Evolutionary conservation across 2,329 filamentous ascomycete species (phyloP).

Genomic region (Orbilia javanica): DNA sequence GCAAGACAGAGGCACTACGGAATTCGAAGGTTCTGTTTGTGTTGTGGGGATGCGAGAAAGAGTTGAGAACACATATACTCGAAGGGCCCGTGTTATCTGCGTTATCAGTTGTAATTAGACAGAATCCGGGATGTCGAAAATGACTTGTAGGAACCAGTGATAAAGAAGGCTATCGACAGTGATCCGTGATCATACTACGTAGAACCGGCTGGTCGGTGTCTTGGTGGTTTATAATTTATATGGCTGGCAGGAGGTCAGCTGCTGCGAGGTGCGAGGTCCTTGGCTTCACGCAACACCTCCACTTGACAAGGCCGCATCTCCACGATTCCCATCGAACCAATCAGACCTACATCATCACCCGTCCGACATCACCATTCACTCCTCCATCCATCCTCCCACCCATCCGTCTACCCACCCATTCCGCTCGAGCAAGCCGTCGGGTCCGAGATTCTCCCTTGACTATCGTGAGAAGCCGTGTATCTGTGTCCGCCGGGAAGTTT

Average conservation of each 20-base stretch:
- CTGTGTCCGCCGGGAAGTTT: conserved; percentile 5
- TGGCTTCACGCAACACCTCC: conserved; percentile 22
- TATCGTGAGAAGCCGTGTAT: conserved; percentile 13
- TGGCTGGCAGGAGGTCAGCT: background rate
- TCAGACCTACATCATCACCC: conserved; percentile 26
- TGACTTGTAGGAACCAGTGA: too few relatives aligned
- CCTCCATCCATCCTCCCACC: background rate
- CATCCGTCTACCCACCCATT: background rate
- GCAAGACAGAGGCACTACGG: background rate
- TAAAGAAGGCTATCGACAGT: too few relatives aligned
- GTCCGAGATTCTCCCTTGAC: conserved; percentile 22
- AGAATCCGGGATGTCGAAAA: too few relatives aligned
- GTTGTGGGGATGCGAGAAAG: too few relatives aligned
- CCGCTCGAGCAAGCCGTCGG: conserved; percentile 22
- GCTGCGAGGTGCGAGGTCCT: too few relatives aligned
- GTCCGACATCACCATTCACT: background rate
- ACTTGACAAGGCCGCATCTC: conserved; percentile 16
- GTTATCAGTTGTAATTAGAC: too few relatives aligned
- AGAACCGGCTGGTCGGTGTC: too few relatives aligned
- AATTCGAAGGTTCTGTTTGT: background rate
- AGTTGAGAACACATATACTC: background rate
- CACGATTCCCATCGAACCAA: conserved; percentile 17
- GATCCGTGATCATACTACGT: too few relatives aligned
- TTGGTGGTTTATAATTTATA: background rate
- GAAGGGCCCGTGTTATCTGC: background rate